A percentile compares a stretch with the other conserved stretches of the same genome.
Conservation (phyloP, 192 early-diverging fungal genomes). For the Mortierella alpina region DNA sequence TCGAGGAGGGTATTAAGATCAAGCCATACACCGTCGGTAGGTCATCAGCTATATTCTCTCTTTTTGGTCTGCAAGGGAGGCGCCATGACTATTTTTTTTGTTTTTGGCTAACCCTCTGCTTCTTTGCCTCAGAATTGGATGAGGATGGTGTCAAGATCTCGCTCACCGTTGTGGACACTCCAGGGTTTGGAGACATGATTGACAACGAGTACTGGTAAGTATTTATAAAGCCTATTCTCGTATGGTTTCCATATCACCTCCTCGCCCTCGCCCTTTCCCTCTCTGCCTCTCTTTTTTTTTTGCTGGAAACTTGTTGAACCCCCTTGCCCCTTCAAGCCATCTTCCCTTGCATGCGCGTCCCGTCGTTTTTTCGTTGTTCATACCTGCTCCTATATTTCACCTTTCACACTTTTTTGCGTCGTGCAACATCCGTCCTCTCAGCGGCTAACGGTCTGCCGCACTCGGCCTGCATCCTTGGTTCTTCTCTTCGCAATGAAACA, state of each 20-base stretch:
- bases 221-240: neutral
- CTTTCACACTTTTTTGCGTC: neutral
- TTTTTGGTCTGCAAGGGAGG: neutral
- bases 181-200: conserved; percentile 97
- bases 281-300: neutral
- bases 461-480: conserved; percentile 1
- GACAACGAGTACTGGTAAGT: conserved; percentile 92
- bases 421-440: neutral
- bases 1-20: conserved; percentile 87
- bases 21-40: conserved; percentile 86
- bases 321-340: conserved; percentile 13
- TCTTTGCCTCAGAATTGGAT: conserved; percentile 79
- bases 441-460: neutral
- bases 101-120: neutral
- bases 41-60: neutral
- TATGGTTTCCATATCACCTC: neutral
- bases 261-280: no score
- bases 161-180: conserved; percentile 98
- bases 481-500: conserved; percentile 28
- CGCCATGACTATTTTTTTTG: neutral
- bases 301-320: neutral
- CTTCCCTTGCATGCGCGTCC: neutral
- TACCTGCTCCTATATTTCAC: neutral
- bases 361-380: neutral
- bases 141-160: conserved; percentile 98